phyloP scores from a whole-genome alignment of 2,329 filamentous ascomycete genomes.

The Alternaria arborescens region DNA sequence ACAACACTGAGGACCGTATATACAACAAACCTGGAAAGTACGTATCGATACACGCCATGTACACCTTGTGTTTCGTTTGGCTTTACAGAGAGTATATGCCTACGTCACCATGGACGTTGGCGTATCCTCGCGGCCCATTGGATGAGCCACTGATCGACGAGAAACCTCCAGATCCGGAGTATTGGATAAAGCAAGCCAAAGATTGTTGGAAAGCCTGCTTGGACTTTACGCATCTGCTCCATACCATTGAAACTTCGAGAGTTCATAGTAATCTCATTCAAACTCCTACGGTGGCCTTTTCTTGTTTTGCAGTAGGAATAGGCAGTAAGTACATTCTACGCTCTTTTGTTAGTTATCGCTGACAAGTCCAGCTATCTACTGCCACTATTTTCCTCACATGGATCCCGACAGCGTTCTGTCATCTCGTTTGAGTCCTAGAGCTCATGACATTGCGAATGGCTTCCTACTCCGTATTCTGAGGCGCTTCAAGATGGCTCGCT shows the following conservation, averaged over 20 bases:
- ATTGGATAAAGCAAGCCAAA: slow-evolving; percentile 70
- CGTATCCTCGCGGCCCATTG: slow-evolving; percentile 64
- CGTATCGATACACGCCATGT: slow-evolving; percentile 72
- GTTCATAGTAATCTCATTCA: slow-evolving; percentile 70
- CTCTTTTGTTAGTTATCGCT: neutral
- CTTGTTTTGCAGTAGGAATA: slow-evolving; percentile 72
- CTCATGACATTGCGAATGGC: slow-evolving; percentile 27
- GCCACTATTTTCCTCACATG: slow-evolving; percentile 73
- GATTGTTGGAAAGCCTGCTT: slow-evolving; percentile 69
- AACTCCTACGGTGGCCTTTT: slow-evolving; percentile 73
- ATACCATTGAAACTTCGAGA: slow-evolving; percentile 49
- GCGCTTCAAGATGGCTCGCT: slow-evolving; percentile 27
- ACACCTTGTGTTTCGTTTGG: slow-evolving; percentile 71
- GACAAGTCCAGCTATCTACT: slow-evolving; percentile 64
- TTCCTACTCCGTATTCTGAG: slow-evolving; percentile 23
- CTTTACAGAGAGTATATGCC: slow-evolving; percentile 74
- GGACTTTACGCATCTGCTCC: slow-evolving; percentile 71
- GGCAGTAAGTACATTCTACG: slow-evolving; percentile 53
- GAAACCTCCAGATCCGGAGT: slow-evolving; percentile 45
- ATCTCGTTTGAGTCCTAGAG: slow-evolving; percentile 23
- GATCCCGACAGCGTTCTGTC: slow-evolving; percentile 65
- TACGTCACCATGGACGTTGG: slow-evolving; percentile 66
- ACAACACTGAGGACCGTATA: slow-evolving; percentile 72
- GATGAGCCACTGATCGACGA: slow-evolving; percentile 56
- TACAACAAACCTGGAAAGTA: slow-evolving; percentile 70